Percentiles rank a stretch among this genome's conserved stretches.
Evolutionary conservation across 2,329 filamentous ascomycete genomes (phyloP).

Genomic region (Colletotrichum tamarilloi): DNA sequence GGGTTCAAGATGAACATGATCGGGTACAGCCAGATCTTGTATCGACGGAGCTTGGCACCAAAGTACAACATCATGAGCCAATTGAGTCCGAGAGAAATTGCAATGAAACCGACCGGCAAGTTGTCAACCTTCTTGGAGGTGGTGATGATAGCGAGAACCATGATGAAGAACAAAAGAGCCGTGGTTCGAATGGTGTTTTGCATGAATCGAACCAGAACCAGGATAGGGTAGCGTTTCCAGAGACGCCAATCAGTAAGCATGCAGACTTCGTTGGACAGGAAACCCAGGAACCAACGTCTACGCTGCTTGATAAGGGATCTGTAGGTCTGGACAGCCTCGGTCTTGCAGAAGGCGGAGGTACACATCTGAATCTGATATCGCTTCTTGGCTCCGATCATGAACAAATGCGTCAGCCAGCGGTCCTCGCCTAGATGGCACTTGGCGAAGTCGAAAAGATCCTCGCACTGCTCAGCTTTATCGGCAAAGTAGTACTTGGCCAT

Average conservation of each 20-base stretch:
- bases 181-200: constrained; percentile 97
- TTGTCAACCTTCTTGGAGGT: constrained; percentile 83
- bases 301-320: constrained; percentile 90
- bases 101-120: constrained; percentile 93
- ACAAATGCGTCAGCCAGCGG: constrained; percentile 95
- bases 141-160: constrained; percentile 86
- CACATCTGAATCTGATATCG: constrained; percentile 98
- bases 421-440: constrained; percentile 97
- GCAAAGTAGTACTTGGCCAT: constrained; percentile 99
- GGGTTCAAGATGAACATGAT: constrained; percentile 96
- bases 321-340: constrained; percentile 93
- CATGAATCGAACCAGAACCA: constrained; percentile 89
- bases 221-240: constrained; percentile 89
- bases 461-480: constrained; percentile 94
- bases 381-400: constrained; percentile 97
- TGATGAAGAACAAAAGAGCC: constrained; percentile 92
- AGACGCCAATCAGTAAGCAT: constrained; percentile 96
- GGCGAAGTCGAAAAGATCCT: constrained; percentile 95
- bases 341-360: constrained; percentile 97
- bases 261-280: constrained; percentile 97
- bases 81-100: constrained; percentile 90
- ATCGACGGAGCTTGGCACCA: constrained; percentile 84
- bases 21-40: constrained; percentile 95
- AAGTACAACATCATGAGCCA: constrained; percentile 98
- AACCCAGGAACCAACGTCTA: constrained; percentile 94